Percentiles rank a stretch among this genome's conserved stretches.
Evolutionary conservation across 306 rosid genomes (phyloP).

Genomic region (Quercus alba): DNA sequence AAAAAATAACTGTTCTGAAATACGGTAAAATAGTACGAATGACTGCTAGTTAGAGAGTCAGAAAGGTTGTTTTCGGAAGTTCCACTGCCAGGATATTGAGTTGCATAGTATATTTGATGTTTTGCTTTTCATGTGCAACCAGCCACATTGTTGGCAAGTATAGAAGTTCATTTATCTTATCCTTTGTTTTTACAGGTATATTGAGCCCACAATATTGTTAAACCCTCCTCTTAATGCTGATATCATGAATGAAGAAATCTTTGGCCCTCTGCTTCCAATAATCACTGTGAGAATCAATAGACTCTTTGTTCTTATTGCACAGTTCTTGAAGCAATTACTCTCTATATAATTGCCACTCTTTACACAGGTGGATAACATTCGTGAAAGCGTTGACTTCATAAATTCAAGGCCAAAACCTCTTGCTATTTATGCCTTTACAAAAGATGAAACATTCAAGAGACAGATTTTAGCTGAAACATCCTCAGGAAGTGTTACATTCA

Average conservation of each 20-base stretch:
- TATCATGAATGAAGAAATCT: slow-evolving; percentile 84
- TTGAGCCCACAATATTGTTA: slow-evolving; percentile 83
- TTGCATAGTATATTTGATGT: neutral
- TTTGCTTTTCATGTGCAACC: neutral
- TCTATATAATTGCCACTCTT: slow-evolving; percentile 6
- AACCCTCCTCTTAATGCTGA: slow-evolving; percentile 76
- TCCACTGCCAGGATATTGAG: neutral
- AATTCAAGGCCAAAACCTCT: slow-evolving; percentile 86
- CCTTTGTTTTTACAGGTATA: slow-evolving; percentile 48
- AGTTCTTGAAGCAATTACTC: slow-evolving; percentile 1
- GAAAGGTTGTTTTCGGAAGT: neutral
- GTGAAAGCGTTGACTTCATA: slow-evolving; percentile 68
- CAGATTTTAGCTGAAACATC: slow-evolving; percentile 69
- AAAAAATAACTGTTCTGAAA: neutral
- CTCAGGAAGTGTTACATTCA: slow-evolving; percentile 80
- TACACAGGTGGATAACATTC: slow-evolving; percentile 60
- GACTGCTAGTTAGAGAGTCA: neutral
- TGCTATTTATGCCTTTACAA: slow-evolving; percentile 77
- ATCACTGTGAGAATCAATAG: slow-evolving; percentile 65
- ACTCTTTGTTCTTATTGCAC: neutral
- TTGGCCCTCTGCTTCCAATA: slow-evolving; percentile 86
- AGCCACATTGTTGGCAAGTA: neutral
- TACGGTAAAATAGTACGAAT: neutral
- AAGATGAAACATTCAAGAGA: slow-evolving; percentile 56
- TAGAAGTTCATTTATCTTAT: neutral